These are phyloP conservation scores for Citrus australasica DNA, from an alignment of 345 rosid genomes.

Conservation along the genomic window DNA sequence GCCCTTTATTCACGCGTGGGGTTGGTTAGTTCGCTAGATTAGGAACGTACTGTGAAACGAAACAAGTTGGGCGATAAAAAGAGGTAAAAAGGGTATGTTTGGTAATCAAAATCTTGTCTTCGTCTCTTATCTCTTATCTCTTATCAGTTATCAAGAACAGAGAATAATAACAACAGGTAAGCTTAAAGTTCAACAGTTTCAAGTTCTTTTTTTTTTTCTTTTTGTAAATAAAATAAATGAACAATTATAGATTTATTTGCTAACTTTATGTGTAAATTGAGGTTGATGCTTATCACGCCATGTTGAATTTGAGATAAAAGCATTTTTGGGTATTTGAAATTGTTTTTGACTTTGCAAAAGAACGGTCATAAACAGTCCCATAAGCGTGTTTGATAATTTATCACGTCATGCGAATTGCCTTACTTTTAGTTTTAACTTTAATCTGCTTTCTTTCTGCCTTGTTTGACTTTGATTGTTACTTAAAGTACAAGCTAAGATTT, in stretches of 20 bases:
- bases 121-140: background rate
- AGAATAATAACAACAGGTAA: background rate
- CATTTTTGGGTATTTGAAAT: background rate
- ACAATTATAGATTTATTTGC: background rate
- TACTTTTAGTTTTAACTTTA: background rate
- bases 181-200: background rate
- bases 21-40: background rate
- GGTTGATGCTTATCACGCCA: background rate
- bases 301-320: background rate
- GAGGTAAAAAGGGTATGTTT: background rate
- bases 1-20: background rate
- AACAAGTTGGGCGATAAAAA: background rate
- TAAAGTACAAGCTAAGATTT: conserved; percentile 5
- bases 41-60: background rate
- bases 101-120: background rate
- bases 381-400: background rate
- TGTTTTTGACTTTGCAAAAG: background rate
- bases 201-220: background rate
- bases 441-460: background rate
- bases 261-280: background rate
- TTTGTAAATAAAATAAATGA: background rate
- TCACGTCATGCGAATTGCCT: background rate
- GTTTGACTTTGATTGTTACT: background rate
- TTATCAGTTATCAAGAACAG: background rate
- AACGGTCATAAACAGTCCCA: background rate